Evolutionary conservation across 2,329 filamentous ascomycete species (phyloP), one percentile per base, ranked within the genome.

Genomic region (Sclerotinia borealis): DNA sequence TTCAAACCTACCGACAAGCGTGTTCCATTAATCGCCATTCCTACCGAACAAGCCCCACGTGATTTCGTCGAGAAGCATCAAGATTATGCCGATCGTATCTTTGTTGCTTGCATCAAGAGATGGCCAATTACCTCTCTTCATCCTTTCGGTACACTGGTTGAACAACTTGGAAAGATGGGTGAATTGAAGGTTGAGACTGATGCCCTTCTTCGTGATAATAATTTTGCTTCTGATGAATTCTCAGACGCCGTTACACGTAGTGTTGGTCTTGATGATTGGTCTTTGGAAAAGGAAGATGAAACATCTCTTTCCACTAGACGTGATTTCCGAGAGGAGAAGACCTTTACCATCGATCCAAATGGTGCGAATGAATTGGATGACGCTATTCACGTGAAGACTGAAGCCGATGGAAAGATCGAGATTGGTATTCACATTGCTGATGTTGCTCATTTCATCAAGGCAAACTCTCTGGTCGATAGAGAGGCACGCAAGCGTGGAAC

Each of bases 91-190:
- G 96, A 96, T 78, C 90, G 92, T 72, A 99, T 99, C 72, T 99
- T 99, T 70, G 95, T 99, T 70, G 95, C 95, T 54, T 97, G 93
- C 80, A 99, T 99, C 79, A 99, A 99, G 84, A 87, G 95, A 74
- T 99, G 95, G 95, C 95, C 95, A 67, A 99, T 99, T 73, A 99
- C 95, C 34, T 99, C 95, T n/a, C 86, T 99, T 63, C 95, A 99
- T 79, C 95, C 95, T 37, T 99, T 99, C 73, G 95, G 95, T 75
- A 99, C 95, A 10, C 86, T 99, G 52, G 93, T 98, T 61, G 95
- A 99, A 79, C 92, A 96, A 78, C 88, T 99, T 61, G 95, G 95
- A 67, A 91, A 92, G 75, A 98, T 98, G 91, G 95, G 95, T 69
- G 92, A 99, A 75, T 83, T 96, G 70, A 96, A 93, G 79, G 93